Evolutionary conservation across 176 grass and related monocot genomes (phyloP).

Genomic region (Triticum monococcum): DNA sequence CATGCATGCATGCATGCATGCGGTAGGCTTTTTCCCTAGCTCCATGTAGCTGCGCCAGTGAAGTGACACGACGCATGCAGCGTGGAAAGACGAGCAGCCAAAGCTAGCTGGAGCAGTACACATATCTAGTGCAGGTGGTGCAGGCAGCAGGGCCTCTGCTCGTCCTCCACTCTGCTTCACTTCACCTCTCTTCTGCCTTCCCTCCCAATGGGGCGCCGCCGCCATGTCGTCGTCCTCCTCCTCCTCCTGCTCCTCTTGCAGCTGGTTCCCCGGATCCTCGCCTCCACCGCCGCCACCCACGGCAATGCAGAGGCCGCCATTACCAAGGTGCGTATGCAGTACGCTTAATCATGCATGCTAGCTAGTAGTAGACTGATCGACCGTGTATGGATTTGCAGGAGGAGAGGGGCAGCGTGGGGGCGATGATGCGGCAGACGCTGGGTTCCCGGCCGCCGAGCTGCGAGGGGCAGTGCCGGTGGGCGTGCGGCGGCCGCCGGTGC

Average conservation of each 20-base stretch:
- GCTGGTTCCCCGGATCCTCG: neutral
- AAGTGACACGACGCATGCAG: slow-evolving; percentile 4
- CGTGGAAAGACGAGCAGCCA: neutral
- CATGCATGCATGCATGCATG: neutral
- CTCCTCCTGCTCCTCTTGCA: neutral
- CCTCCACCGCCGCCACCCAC: neutral
- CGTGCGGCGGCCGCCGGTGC: slow-evolving; percentile 41
- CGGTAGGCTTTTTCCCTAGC: neutral
- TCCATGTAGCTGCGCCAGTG: neutral
- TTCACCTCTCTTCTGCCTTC: neutral
- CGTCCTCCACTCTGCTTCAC: neutral
- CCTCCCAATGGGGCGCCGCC: neutral
- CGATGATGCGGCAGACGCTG: neutral
- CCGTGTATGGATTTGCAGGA: neutral
- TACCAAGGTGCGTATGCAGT: neutral
- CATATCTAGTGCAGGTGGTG: neutral
- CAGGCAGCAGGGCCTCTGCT: no score
- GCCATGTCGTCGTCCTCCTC: neutral
- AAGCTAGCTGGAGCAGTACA: neutral
- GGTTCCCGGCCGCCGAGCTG: slow-evolving; percentile 51
- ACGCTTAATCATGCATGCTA: neutral
- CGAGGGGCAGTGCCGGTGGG: slow-evolving; percentile 37
- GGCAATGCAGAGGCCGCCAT: neutral
- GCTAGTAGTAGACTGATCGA: neutral
- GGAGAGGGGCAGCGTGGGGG: neutral